A percentile compares a stretch with the other conserved stretches of the same genome.
These are phyloP conservation scores for Fusarium lateritium DNA, from an alignment of 2,329 filamentous ascomycete genomes.

Conservation along the genomic window DNA sequence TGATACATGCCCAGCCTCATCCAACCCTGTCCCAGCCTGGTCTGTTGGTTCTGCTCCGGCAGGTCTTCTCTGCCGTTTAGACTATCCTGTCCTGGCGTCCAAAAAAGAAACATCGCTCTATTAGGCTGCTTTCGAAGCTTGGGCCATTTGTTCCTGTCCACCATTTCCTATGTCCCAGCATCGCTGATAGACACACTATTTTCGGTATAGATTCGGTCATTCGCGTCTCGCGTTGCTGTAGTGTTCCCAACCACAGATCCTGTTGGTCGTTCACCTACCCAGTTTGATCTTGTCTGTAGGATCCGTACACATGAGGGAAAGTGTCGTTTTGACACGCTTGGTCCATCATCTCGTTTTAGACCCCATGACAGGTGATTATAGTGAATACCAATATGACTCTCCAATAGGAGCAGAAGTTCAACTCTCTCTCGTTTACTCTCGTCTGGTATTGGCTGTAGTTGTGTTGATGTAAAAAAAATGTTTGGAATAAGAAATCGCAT, in stretches of 20 bases:
- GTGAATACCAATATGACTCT: conserved; percentile 5
- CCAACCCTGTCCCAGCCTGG: conserved; percentile 27
- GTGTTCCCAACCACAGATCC: conserved; percentile 24
- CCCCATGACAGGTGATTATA: conserved; percentile 19
- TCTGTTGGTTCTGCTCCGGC: conserved; percentile 37
- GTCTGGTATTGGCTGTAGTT: conserved; percentile 17
- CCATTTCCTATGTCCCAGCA: conserved; percentile 13
- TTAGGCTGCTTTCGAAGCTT: conserved; percentile 31
- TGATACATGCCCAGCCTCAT: conserved; percentile 32
- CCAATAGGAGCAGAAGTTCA: conserved; percentile 6
- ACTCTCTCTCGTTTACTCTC: conserved; percentile 14
- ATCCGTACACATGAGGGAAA: conserved; percentile 27
- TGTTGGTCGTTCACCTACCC: conserved; percentile 37
- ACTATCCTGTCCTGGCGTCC: conserved; percentile 28
- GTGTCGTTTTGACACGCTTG: conserved; percentile 23
- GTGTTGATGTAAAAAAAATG: conserved; percentile 1
- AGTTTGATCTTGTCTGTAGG: conserved; percentile 15
- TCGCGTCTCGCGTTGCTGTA: conserved; percentile 38
- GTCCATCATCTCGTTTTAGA: conserved; percentile 11
- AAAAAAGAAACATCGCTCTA: conserved; percentile 28
- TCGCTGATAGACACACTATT: conserved; percentile 27
- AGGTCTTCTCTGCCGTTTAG: conserved; percentile 24
- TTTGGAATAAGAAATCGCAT: conserved; percentile 6
- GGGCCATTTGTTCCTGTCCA: conserved; percentile 41
- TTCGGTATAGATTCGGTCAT: conserved; percentile 33